These are phyloP conservation scores for Aspergillus costaricaensis DNA, from an alignment of 2,329 filamentous ascomycete genomes.

Conservation along the genomic window DNA sequence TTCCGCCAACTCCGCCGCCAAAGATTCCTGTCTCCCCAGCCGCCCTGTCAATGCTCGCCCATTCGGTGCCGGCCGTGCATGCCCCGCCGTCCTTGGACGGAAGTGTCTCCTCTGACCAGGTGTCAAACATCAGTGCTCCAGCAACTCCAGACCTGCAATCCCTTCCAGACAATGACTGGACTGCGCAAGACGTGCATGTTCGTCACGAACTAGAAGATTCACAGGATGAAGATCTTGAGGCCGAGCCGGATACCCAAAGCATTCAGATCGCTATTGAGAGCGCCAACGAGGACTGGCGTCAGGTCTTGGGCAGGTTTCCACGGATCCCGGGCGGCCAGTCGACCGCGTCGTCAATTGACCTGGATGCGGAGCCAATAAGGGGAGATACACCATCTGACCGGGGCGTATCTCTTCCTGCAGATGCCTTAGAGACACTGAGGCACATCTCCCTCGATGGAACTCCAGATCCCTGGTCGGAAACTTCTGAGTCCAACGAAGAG, in stretches of 20 bases:
- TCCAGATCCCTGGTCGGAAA: slow-evolving; percentile 43
- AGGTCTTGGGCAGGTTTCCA: slow-evolving; percentile 45
- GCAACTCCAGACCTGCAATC: slow-evolving; percentile 73
- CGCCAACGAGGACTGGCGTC: slow-evolving; percentile 61
- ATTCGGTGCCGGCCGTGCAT: slow-evolving; percentile 71
- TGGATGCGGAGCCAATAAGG: slow-evolving; percentile 22
- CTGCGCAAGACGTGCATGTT: slow-evolving; percentile 38
- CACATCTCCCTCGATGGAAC: slow-evolving; percentile 63
- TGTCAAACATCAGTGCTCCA: slow-evolving; percentile 79
- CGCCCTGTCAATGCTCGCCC: slow-evolving; percentile 70
- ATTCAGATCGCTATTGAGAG: slow-evolving; percentile 43
- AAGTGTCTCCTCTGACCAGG: slow-evolving; percentile 83
- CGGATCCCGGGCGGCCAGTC: slow-evolving; percentile 33
- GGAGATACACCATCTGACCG: slow-evolving; percentile 41
- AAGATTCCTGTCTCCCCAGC: slow-evolving; percentile 74
- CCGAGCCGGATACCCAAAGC: slow-evolving; percentile 30
- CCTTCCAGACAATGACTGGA: slow-evolving; percentile 64
- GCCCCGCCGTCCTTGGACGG: slow-evolving; percentile 88
- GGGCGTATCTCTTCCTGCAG: slow-evolving; percentile 74
- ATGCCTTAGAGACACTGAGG: slow-evolving; percentile 77
- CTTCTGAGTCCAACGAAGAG: slow-evolving; percentile 57
- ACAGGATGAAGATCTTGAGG: slow-evolving; percentile 27
- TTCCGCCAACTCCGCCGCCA: slow-evolving; percentile 52
- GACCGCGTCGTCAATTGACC: slow-evolving; percentile 21
- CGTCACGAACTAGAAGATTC: slow-evolving; percentile 35